These are phyloP conservation scores for Fragaria nilgerrensis DNA, from an alignment of 306 rosid genomes.

Conservation along the genomic window DNA sequence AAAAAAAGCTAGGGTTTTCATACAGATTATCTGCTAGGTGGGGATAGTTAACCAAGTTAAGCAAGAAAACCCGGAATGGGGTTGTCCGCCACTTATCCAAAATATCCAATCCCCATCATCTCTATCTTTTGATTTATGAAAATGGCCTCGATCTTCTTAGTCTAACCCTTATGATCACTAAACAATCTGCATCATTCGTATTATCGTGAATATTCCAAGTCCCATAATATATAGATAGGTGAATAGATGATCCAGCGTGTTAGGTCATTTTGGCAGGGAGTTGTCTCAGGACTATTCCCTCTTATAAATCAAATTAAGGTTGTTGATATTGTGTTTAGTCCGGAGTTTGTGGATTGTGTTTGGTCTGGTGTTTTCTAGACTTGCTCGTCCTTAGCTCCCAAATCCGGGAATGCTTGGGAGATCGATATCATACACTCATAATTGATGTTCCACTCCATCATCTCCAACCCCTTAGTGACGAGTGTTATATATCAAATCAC, in stretches of 20 bases:
- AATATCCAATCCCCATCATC: neutral
- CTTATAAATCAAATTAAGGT: neutral
- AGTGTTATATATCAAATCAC: neutral
- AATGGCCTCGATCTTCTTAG: neutral
- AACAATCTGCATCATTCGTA: neutral
- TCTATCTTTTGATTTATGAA: neutral
- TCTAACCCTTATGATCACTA: neutral
- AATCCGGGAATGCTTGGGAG: constrained; percentile 11
- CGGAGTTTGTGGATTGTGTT: constrained; percentile 35
- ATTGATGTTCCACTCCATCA: neutral
- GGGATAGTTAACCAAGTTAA: constrained; percentile 10
- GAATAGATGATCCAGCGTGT: neutral
- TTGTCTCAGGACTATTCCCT: neutral
- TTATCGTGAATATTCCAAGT: neutral
- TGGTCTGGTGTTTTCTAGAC: constrained; percentile 1
- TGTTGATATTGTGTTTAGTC: constrained; percentile 6
- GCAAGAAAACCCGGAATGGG: constrained; percentile 73
- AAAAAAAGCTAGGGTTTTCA: neutral
- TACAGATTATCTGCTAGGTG: neutral
- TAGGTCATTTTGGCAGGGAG: constrained; percentile 21
- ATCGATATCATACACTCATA: neutral
- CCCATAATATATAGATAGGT: neutral
- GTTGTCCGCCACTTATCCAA: constrained; percentile 41
- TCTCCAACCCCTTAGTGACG: neutral
- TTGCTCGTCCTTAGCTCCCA: constrained; percentile 1